Conservation (phyloP, 78 protist genomes). For the Dictyostelium capitatum region DNA sequence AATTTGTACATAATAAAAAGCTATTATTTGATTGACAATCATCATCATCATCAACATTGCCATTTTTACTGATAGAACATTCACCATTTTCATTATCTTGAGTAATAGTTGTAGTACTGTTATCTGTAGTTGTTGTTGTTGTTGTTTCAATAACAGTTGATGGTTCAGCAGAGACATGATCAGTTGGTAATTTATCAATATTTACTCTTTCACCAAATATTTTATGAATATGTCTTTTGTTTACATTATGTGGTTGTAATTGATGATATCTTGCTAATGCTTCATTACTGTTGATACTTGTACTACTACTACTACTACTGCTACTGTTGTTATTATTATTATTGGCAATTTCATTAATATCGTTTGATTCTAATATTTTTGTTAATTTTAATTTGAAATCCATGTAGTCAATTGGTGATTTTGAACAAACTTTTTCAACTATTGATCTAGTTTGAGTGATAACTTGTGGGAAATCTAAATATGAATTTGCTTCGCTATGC, state of each 20-base stretch:
- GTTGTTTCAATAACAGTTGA: not conserved
- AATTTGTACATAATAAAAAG: not conserved
- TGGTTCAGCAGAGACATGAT: not conserved
- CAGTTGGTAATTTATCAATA: conserved; percentile 8
- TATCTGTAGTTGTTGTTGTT: not conserved
- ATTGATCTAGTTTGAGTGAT: conserved; percentile 30
- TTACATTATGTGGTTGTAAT: conserved; percentile 13
- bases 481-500: conserved; percentile 44
- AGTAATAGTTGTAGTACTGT: not conserved
- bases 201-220: conserved; percentile 46
- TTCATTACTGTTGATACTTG: not conserved
- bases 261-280: conserved; percentile 24
- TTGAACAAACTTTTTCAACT: conserved; percentile 13
- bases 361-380: not conserved
- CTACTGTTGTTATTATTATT: not conserved
- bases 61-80: not conserved
- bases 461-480: conserved; percentile 53
- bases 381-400: conserved; percentile 20
- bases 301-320: not conserved
- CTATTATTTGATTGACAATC: conserved; percentile 21
- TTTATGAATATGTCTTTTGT: conserved; percentile 53
- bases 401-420: not conserved
- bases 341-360: not conserved
- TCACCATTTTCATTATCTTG: not conserved
- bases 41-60: not conserved